Conservation (phyloP, 768 basidiomycete genomes). For the Russula sp. region DNA sequence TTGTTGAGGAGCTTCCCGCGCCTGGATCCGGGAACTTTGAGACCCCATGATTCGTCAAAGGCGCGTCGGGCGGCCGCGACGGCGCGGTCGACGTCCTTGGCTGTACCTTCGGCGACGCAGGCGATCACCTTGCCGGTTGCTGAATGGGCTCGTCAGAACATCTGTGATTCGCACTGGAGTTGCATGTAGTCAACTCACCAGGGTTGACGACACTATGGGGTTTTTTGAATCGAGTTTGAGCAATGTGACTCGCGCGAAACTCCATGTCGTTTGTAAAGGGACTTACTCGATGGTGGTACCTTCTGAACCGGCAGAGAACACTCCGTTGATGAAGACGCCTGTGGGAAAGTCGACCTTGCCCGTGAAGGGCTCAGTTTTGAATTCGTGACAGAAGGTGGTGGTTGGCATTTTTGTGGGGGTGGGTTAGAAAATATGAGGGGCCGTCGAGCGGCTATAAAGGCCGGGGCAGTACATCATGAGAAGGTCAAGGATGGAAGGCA, state of each 20-base stretch:
- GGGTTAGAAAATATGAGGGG: background rate
- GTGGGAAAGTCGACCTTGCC: slow-evolving; percentile 51
- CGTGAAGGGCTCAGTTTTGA: slow-evolving; percentile 49
- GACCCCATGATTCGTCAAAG: slow-evolving; percentile 62
- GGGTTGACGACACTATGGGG: slow-evolving; percentile 50
- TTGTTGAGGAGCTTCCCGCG: slow-evolving; percentile 53
- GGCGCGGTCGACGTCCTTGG: slow-evolving; percentile 69
- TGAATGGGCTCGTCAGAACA: slow-evolving; percentile 1
- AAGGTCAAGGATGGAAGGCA: too few species aligned
- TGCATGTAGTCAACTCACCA: slow-evolving; percentile 24
- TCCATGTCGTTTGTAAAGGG: background rate
- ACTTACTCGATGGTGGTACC: slow-evolving; percentile 63
- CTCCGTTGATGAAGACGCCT: slow-evolving; percentile 64
- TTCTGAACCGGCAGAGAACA: slow-evolving; percentile 53
- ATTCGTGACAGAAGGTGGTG: slow-evolving; percentile 40
- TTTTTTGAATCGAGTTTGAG: background rate
- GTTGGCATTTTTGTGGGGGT: slow-evolving; percentile 31
- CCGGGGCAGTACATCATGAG: background rate
- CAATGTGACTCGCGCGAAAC: background rate
- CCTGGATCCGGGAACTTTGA: slow-evolving; percentile 43
- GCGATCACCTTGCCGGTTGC: slow-evolving; percentile 54
- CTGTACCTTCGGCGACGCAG: slow-evolving; percentile 48
- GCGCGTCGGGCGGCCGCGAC: slow-evolving; percentile 61
- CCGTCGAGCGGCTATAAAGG: background rate
- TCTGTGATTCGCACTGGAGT: background rate